These are phyloP conservation scores for Vaccinium macrocarpon DNA, from an alignment of 148 eudicot species.

Conservation along the genomic window DNA sequence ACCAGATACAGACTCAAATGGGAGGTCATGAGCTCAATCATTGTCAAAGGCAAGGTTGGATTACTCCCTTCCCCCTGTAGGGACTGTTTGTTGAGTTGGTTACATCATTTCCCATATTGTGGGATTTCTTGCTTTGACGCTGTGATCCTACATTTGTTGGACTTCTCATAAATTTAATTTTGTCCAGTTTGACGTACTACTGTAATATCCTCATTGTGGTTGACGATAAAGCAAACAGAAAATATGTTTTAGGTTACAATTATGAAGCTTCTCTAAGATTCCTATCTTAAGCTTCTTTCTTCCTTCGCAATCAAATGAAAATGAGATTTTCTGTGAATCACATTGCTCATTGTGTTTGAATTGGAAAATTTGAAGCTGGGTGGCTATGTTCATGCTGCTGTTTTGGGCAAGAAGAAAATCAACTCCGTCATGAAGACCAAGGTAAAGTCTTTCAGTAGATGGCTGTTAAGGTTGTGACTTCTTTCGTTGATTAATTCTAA, in stretches of 20 bases:
- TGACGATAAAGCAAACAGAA: background rate
- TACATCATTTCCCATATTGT: background rate
- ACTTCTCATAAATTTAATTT: background rate
- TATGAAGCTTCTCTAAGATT: background rate
- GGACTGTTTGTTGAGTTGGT: background rate
- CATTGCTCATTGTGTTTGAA: constrained; percentile 9
- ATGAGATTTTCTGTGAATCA: background rate
- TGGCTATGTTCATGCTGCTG: constrained; percentile 35
- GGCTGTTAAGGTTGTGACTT: background rate
- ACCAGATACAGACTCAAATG: background rate
- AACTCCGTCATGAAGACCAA: constrained; percentile 42
- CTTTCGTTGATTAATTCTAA: background rate
- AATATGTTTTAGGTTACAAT: background rate
- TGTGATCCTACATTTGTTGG: background rate
- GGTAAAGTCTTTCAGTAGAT: constrained; percentile 31
- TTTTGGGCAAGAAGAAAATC: constrained; percentile 40
- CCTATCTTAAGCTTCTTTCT: background rate
- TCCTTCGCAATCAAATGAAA: background rate
- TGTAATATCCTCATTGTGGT: background rate
- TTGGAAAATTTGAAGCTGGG: constrained; percentile 51
- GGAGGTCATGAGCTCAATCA: background rate
- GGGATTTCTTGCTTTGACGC: background rate
- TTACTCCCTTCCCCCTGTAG: background rate
- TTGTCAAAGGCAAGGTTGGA: too few species aligned
- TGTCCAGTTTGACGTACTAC: background rate